Evolutionary conservation across 148 eudicot species (phyloP), one percentile per base, ranked within the genome.

Genomic region (Fagopyrum esculentum): DNA sequence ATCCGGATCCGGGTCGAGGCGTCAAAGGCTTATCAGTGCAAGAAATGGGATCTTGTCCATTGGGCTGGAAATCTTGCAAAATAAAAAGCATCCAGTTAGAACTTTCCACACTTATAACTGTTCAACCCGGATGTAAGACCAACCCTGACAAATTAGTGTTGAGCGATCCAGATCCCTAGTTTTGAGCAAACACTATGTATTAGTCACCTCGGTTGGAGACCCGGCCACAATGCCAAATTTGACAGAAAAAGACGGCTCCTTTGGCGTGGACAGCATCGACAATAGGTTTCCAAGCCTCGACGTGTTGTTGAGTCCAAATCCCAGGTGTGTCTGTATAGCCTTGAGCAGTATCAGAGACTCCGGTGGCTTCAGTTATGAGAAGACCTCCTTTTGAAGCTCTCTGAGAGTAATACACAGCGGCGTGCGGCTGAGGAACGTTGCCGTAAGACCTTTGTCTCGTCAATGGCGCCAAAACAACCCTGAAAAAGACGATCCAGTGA

Each of bases 201-300:
- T 35, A 35, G 40, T 35, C 76, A 86, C 89, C 84, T 74, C 54
- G 66, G 73, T 82, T 80, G 2, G 89, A 80, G 79, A 78, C 85
- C 17, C 87, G 81, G 0, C 89, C 89, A 11, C 57, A 78, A 71
- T 86, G 87, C 87, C 89, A 86, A 40, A 86, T 68, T 45, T 86
- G 89, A 60, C 87, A 84, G 79, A 84, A 82, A 75, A 84, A 84
- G 17, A 79, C 11, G 12, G 78, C 81, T 1, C 89, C 89, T 82
- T 86, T 86, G 4, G 84, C 85, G 71, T 86, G 89, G n/a, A 86
- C 87, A 75, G 84, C 84, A 52, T 84, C 85, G 15, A 84, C 85
- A 45, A 86, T 86, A 26, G 89, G 87, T 74, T 84, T 86, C 89
- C 89, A 84, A 10, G 89, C 89, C 73, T 84, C 84, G 54, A 84